phyloP scores from a whole-genome alignment of 139 green algal genomes.

The Diplosphaera chodatii region DNA sequence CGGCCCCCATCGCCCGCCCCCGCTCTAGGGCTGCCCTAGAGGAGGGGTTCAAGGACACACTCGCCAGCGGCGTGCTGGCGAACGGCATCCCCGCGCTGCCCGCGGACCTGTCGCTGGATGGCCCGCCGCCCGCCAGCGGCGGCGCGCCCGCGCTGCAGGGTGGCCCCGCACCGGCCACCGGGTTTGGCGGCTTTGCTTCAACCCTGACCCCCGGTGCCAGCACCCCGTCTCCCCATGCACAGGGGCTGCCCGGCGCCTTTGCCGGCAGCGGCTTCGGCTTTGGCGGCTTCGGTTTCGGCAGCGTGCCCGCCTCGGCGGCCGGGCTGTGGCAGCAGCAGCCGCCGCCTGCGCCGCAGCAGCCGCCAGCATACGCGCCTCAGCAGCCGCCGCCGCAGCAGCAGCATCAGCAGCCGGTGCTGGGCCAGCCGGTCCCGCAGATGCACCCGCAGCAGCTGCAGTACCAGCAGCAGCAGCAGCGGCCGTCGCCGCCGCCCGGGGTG shows the following conservation, averaged over 20 bases:
- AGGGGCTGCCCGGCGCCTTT: neutral
- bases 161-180: neutral
- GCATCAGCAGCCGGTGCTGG: neutral
- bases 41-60: neutral
- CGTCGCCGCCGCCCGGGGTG: neutral
- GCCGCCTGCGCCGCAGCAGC: too few species aligned
- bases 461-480: neutral
- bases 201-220: too few species aligned
- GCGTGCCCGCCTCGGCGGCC: neutral
- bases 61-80: constrained; percentile 3
- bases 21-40: neutral
- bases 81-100: constrained; percentile 23
- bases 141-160: neutral
- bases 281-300: neutral
- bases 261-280: neutral
- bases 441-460: neutral
- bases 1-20: neutral
- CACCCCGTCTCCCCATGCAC: neutral
- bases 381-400: neutral
- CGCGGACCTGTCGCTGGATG: constrained; percentile 20
- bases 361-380: neutral
- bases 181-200: neutral
- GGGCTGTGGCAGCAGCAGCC: neutral
- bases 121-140: neutral
- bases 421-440: too few species aligned